Conservation (phyloP, 106 monocot species). For the Dendrobium catenatum region DNA sequence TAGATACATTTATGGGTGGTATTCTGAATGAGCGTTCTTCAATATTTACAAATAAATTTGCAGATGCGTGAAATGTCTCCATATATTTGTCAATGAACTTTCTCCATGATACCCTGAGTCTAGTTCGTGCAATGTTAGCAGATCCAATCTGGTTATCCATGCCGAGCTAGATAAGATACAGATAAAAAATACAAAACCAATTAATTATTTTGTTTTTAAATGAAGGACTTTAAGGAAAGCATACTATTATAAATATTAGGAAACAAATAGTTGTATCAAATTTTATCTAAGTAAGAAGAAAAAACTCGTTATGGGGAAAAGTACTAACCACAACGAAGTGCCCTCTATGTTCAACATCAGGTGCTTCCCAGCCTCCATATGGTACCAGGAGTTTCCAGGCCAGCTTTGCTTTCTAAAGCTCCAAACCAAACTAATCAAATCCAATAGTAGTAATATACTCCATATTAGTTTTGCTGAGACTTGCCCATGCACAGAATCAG, state of each 20-base stretch:
- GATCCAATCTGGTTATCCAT: not conserved
- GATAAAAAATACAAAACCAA: not conserved
- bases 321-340: constrained; percentile 82
- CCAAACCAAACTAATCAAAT: constrained; percentile 73
- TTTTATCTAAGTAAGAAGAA: not conserved
- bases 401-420: constrained; percentile 76
- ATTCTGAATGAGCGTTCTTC: not conserved
- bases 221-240: not conserved
- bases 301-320: not conserved
- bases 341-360: constrained; percentile 60
- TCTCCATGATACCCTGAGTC: not conserved
- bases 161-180: not conserved
- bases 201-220: not conserved
- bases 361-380: constrained; percentile 87
- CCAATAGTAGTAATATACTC: constrained; percentile 82
- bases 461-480: constrained; percentile 86
- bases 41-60: not conserved
- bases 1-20: not conserved
- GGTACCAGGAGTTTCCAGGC: constrained; percentile 49
- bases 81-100: not conserved
- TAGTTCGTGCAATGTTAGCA: not conserved
- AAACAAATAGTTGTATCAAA: constrained; percentile 2
- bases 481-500: constrained; percentile 52
- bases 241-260: not conserved
- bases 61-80: not conserved